These are phyloP conservation scores for Zygoascus meyerae DNA, from an alignment of 1,139 yeast species.

Conservation along the genomic window DNA sequence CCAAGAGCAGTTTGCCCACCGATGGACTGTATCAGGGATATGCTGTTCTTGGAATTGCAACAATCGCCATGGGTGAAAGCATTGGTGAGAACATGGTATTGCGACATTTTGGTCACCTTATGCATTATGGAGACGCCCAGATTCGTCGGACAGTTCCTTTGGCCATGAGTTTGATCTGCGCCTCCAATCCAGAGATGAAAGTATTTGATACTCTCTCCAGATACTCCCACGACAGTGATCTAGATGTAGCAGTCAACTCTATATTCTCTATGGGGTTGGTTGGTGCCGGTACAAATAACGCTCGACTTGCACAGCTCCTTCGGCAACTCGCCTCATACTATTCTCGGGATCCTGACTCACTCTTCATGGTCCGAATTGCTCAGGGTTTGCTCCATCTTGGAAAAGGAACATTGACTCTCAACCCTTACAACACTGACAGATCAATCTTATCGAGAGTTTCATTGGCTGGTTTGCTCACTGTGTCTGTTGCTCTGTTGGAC, in stretches of 20 bases:
- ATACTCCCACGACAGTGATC: conserved; percentile 91
- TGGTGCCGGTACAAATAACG: conserved; percentile 98
- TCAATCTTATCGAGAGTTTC: conserved; percentile 84
- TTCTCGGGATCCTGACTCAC: conserved; percentile 80
- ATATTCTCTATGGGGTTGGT: conserved; percentile 96
- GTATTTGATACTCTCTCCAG: conserved; percentile 94
- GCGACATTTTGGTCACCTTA: conserved; percentile 93
- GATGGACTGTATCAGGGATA: conserved; percentile 76
- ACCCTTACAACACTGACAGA: conserved; percentile 87
- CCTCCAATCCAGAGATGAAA: conserved; percentile 94
- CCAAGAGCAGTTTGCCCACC: conserved; percentile 22
- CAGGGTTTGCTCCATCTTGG: conserved; percentile 95
- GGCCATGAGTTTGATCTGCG: conserved; percentile 93
- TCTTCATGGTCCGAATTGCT: conserved; percentile 90
- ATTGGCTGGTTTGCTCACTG: conserved; percentile 82
- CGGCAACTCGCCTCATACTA: conserved; percentile 94
- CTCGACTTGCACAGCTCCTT: conserved; percentile 90
- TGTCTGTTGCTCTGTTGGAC: conserved; percentile 75
- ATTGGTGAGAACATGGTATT: conserved; percentile 97
- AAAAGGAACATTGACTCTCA: conserved; percentile 86
- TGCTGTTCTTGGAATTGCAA: conserved; percentile 91
- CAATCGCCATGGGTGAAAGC: conserved; percentile 96
- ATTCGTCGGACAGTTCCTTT: conserved; percentile 94
- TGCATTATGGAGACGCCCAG: conserved; percentile 94
- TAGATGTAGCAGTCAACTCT: conserved; percentile 92